Conservation (phyloP, 139 green algal species). For the Trebouxia sp. region DNA sequence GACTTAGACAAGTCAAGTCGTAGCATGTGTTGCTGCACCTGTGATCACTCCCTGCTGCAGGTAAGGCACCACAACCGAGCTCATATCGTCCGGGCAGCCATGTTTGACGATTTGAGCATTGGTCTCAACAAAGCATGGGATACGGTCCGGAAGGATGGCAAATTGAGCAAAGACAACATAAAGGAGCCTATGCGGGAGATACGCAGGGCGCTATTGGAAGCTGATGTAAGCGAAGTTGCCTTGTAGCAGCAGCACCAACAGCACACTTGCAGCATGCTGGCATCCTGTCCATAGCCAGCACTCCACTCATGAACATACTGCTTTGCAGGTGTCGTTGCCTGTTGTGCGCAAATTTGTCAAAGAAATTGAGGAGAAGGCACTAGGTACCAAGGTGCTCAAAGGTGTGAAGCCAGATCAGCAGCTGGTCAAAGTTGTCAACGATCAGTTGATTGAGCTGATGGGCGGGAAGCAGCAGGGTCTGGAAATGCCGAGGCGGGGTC, state of each 20-base stretch:
- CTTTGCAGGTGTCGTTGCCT: slow-evolving; percentile 73
- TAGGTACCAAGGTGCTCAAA: slow-evolving; percentile 81
- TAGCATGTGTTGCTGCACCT: no score
- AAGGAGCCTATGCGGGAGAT: slow-evolving; percentile 93
- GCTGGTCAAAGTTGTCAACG: slow-evolving; percentile 94
- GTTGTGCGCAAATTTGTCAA: slow-evolving; percentile 94
- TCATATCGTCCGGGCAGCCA: slow-evolving; percentile 43
- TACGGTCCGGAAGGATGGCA: slow-evolving; percentile 73
- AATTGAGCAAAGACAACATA: slow-evolving; percentile 94
- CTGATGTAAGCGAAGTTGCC: slow-evolving; percentile 67
- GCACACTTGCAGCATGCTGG: background rate
- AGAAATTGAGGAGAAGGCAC: slow-evolving; percentile 79
- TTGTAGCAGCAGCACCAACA: background rate
- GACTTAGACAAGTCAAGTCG: no score
- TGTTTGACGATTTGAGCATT: slow-evolving; percentile 87
- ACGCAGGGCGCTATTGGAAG: slow-evolving; percentile 93
- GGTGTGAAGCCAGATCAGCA: slow-evolving; percentile 90
- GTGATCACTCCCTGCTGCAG: background rate
- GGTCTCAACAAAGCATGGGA: slow-evolving; percentile 83
- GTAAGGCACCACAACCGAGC: background rate
- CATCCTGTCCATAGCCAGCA: background rate
- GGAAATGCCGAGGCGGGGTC: slow-evolving; percentile 32
- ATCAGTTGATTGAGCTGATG: slow-evolving; percentile 94
- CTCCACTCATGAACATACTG: background rate
- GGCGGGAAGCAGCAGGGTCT: slow-evolving; percentile 76